Evolutionary conservation across 305 asterid species (phyloP).

Genomic region (Ajuga reptans): DNA sequence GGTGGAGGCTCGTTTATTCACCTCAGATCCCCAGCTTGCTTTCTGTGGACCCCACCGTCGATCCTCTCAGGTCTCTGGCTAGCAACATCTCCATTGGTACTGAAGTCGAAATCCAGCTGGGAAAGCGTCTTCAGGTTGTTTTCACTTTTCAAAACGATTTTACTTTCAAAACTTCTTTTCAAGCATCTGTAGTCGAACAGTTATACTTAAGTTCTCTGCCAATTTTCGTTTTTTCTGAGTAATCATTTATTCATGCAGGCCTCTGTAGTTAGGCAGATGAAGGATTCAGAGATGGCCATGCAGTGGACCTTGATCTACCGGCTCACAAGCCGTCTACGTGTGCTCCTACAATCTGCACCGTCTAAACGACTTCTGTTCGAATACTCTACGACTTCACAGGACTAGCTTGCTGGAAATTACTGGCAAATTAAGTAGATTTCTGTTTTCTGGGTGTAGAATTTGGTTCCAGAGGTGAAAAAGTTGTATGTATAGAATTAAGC

Average conservation of each 20-base stretch:
- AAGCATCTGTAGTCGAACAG: not conserved
- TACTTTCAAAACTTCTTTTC: not conserved
- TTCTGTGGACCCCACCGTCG: conserved; percentile 87
- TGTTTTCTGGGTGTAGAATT: not conserved
- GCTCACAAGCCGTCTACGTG: conserved; percentile 86
- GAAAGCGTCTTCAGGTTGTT: conserved; percentile 93
- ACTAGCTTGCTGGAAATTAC: conserved; percentile 35
- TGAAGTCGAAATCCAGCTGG: conserved; percentile 95
- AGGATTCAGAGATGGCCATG: conserved; percentile 99
- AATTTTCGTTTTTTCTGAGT: not conserved
- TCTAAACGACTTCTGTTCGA: conserved; percentile 87
- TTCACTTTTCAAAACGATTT: not conserved
- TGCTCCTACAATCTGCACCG: conserved; percentile 90
- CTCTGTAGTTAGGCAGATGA: conserved; percentile 99
- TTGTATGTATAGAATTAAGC: not conserved
- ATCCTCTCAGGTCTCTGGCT: conserved; percentile 92
- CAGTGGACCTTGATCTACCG: conserved; percentile 97
- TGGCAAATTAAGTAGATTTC: not conserved
- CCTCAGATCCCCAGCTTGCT: conserved; percentile 96
- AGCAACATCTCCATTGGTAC: conserved; percentile 97
- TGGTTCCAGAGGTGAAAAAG: not conserved
- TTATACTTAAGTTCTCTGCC: too few relatives aligned
- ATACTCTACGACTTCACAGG: conserved; percentile 87
- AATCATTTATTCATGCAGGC: conserved; percentile 42
- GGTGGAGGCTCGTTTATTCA: conserved; percentile 98